Base-by-base conservation (phyloP, 2,329 filamentous ascomycete genomes). In the Penicillium rolfsii region DNA sequence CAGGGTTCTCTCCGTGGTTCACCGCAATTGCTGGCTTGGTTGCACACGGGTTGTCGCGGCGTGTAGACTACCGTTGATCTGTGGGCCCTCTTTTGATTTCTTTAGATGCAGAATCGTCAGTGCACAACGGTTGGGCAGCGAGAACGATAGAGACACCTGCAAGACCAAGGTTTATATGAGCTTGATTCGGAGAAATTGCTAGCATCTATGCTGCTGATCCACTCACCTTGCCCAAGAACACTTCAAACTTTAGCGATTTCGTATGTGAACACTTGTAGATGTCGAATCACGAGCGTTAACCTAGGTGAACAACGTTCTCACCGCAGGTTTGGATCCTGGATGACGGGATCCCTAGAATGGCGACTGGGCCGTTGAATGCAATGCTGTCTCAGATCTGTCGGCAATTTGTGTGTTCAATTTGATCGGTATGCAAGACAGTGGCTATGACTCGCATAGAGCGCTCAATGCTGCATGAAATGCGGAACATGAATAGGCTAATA, bases 21-120 rank as follows among this genome's bases (percentile, higher is more conserved):
- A 74, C 72, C 73, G 71, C 70, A 68, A 67, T 36, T 69, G 41
- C 30, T 57, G 50, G 46, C 41, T 57, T 59, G 53, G 63, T 70
- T 56, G 65, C 64, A 69, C 67, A 64, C 67, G 67, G 67, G 62
- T 67, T 67, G 63, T 68, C 63, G 60, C 67, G 58, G 67, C 33
- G 65, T 64, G 65, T 67, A 46, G 62, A 67, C 40, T 63, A 69
- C 67, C 65, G 64, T 53, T 57, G 48, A 50, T 58, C 58, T 52
- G 58, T 52, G 40, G 49, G 53, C 12, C 40, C 55, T 61, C 60
- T 63, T 62, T 60, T 59, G 54, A 28, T 55, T 38, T 53, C 52
- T 49, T 45, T 41, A 33, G 57, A 68, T 64, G 63, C 65, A 64
- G 59, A 60, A 63, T 64, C 56, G 60, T 68, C 63, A 66, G 62